phyloP scores from a whole-genome alignment of 2,329 filamentous ascomycete species.

The Chaetothyriales sp. region DNA sequence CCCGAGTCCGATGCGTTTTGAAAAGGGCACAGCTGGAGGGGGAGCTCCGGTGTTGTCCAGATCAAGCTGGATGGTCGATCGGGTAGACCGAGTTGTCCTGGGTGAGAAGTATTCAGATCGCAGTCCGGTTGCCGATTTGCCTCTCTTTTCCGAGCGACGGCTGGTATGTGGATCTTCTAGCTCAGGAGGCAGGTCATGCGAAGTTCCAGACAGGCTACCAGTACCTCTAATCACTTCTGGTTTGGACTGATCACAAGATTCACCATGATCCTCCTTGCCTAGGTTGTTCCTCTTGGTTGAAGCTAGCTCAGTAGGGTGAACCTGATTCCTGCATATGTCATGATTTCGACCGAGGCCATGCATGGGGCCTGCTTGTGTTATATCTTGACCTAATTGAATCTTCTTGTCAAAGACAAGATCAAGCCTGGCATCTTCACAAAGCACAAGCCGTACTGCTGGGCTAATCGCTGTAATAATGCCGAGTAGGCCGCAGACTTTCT shows the following conservation, averaged over 20 bases:
- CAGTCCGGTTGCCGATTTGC: background rate
- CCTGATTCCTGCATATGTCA: background rate
- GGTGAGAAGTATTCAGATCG: background rate
- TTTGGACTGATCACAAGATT: background rate
- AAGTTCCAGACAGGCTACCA: background rate
- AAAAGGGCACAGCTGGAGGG: constrained; percentile 3
- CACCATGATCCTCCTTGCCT: background rate
- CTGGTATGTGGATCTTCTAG: background rate
- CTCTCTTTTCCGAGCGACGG: background rate
- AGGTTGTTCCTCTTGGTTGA: background rate
- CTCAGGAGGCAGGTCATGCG: background rate
- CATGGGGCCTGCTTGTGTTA: background rate
- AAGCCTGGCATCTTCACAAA: background rate
- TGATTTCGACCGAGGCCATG: background rate
- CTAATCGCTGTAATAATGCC: background rate
- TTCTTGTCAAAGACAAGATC: background rate
- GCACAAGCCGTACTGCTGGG: background rate
- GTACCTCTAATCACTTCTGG: background rate
- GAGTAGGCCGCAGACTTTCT: background rate
- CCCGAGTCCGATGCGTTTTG: constrained; percentile 12
- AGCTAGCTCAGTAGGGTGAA: background rate
- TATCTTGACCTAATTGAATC: background rate
- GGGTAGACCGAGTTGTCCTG: background rate
- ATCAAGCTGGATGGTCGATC: background rate
- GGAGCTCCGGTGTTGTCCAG: background rate